Percentiles rank a stretch among this genome's conserved stretches.
phyloP scores from a whole-genome alignment of 805 yeast species.

The Groenewaldozyma salmanticensis region DNA sequence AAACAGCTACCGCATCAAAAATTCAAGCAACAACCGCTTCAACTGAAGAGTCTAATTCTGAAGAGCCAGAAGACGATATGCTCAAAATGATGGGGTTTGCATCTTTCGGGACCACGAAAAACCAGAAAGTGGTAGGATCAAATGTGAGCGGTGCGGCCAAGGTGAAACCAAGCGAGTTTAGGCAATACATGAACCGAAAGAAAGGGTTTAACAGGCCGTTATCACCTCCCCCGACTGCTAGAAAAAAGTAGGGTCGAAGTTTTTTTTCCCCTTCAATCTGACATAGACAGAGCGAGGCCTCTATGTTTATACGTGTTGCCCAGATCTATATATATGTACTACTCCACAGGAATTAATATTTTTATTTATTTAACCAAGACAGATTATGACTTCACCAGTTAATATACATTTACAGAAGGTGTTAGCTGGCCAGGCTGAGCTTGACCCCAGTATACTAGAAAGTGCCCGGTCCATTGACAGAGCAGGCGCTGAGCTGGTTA shows the following conservation, averaged over 20 bases:
- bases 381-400: neutral
- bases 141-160: constrained; percentile 28
- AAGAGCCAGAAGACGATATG: too few species aligned
- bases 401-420: neutral
- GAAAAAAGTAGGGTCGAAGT: too few species aligned
- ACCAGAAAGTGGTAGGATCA: constrained; percentile 30
- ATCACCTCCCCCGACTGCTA: constrained; percentile 16
- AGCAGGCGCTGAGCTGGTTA: neutral
- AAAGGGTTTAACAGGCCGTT: constrained; percentile 33
- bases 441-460: neutral
- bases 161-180: constrained; percentile 25
- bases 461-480: neutral
- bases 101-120: constrained; percentile 33
- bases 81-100: constrained; percentile 36
- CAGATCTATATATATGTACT: too few species aligned
- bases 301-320: too few species aligned
- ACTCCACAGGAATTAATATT: too few species aligned
- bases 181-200: constrained; percentile 35
- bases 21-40: too few species aligned
- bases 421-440: neutral
- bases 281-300: too few species aligned
- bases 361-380: too few species aligned
- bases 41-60: too few species aligned
- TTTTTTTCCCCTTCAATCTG: too few species aligned
- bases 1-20: too few species aligned